Evolutionary conservation across 2,329 filamentous ascomycete species (phyloP).

Genomic region (Dothideomycetes sp.): DNA sequence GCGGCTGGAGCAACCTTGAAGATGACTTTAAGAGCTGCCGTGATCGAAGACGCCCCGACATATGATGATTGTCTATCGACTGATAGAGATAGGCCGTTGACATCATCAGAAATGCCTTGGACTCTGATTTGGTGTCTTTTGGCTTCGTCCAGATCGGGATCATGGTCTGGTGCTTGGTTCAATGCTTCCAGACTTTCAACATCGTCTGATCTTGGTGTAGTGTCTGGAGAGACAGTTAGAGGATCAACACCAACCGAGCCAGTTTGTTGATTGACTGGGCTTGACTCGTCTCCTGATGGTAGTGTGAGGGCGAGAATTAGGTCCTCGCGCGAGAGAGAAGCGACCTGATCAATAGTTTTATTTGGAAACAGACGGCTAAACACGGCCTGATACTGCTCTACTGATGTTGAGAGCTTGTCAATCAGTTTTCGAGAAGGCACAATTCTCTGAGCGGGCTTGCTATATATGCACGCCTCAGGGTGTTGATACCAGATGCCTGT

Average conservation of each 20-base stretch:
- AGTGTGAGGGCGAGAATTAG: slow-evolving; percentile 28
- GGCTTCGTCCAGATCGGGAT: slow-evolving; percentile 57
- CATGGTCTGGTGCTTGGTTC: slow-evolving; percentile 57
- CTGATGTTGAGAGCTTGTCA: slow-evolving; percentile 40
- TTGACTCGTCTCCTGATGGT: too few relatives aligned
- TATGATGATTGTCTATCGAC: slow-evolving; percentile 21
- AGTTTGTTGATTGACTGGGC: too few relatives aligned
- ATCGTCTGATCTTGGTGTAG: slow-evolving; percentile 30
- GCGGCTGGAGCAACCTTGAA: slow-evolving; percentile 19
- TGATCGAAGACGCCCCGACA: slow-evolving; percentile 21
- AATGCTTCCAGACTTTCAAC: slow-evolving; percentile 46
- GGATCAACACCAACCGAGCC: neutral
- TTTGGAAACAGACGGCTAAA: slow-evolving; percentile 31
- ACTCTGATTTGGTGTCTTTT: slow-evolving; percentile 28
- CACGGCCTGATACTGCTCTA: slow-evolving; percentile 34
- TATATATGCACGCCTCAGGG: slow-evolving; percentile 68
- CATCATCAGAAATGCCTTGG: slow-evolving; percentile 27
- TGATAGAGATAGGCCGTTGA: slow-evolving; percentile 20
- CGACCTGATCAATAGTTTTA: slow-evolving; percentile 28
- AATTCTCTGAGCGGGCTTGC: slow-evolving; percentile 66
- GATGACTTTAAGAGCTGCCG: slow-evolving; percentile 22
- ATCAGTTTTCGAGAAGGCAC: slow-evolving; percentile 64
- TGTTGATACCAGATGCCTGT: slow-evolving; percentile 50
- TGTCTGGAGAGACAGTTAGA: slow-evolving; percentile 1
- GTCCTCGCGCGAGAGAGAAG: slow-evolving; percentile 30